Conservation (phyloP, 2,329 filamentous ascomycete genomes). For the Chaetomium sp. region DNA sequence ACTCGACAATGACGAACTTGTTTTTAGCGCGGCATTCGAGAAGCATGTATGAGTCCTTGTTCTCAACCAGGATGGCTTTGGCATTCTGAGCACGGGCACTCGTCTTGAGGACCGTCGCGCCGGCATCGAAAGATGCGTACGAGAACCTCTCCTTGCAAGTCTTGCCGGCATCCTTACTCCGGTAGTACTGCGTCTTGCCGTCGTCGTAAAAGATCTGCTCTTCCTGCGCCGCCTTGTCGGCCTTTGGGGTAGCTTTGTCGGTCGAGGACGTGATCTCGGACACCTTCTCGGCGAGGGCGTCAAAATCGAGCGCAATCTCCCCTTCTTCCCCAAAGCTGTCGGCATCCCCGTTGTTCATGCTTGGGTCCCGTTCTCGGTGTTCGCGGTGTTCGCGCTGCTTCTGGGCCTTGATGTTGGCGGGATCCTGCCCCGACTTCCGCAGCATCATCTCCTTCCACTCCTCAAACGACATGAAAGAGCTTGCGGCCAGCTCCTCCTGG, state of each 20-base stretch:
- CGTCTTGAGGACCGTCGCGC: conserved; percentile 88
- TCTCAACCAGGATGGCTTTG: conserved; percentile 87
- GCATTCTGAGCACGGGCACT: conserved; percentile 84
- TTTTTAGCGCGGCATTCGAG: conserved; percentile 84
- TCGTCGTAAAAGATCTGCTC: conserved; percentile 52
- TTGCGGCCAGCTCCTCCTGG: conserved; percentile 64
- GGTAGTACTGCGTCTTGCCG: conserved; percentile 56
- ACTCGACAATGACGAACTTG: conserved; percentile 92
- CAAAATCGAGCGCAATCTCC: conserved; percentile 70
- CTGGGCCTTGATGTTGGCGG: conserved; percentile 66
- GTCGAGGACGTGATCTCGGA: conserved; percentile 46
- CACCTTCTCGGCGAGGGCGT: conserved; percentile 50
- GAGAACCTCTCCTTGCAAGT: conserved; percentile 98
- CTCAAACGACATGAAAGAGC: conserved; percentile 91
- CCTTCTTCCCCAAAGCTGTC: conserved; percentile 84
- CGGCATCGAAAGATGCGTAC: conserved; percentile 95
- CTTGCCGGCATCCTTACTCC: conserved; percentile 91
- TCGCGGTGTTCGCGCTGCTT: conserved; percentile 56
- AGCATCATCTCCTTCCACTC: conserved; percentile 97
- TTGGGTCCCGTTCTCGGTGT: conserved; percentile 51
- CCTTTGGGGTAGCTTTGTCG: conserved; percentile 33
- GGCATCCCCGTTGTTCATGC: conserved; percentile 66
- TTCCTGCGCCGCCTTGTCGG: conserved; percentile 39
- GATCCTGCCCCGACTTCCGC: conserved; percentile 76
- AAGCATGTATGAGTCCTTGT: conserved; percentile 98